A percentile compares a stretch with the other conserved stretches of the same genome.
Conservation (phyloP, 2,329 filamentous ascomycete species). For the Colletotrichum plurivorum region DNA sequence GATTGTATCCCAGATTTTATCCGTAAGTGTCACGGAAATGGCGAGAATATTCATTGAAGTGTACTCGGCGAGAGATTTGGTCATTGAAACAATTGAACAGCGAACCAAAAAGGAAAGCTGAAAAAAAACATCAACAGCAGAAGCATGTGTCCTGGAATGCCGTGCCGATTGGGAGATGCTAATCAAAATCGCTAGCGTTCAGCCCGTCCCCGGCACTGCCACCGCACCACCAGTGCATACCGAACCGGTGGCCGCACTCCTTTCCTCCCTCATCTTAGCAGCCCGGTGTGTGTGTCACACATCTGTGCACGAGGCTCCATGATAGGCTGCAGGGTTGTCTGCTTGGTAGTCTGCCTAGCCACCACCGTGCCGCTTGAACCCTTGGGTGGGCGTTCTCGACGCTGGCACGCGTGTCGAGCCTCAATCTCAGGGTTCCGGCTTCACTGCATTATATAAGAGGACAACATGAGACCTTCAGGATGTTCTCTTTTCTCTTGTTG, state of each 20-base stretch:
- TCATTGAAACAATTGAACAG: too few relatives aligned
- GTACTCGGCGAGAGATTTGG: too few relatives aligned
- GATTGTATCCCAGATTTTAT: not conserved
- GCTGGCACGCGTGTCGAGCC: not conserved
- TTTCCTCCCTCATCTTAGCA: not conserved
- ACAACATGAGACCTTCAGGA: not conserved
- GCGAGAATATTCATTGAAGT: too few relatives aligned
- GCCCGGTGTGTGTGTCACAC: not conserved
- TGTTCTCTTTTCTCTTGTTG: not conserved
- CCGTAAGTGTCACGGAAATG: too few relatives aligned
- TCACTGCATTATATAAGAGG: not conserved
- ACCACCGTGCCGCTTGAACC: not conserved
- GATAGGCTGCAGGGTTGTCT: not conserved
- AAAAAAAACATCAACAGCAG: too few relatives aligned
- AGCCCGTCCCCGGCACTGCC: not conserved
- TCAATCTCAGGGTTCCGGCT: not conserved
- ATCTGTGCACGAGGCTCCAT: not conserved
- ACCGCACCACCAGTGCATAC: not conserved
- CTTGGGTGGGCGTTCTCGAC: not conserved
- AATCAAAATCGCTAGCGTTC: not conserved
- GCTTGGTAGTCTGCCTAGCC: conserved; percentile 10
- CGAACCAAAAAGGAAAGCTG: too few relatives aligned
- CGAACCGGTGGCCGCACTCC: not conserved
- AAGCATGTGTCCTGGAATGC: not conserved
- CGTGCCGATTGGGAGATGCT: too few relatives aligned